Evolutionary conservation across 129 eudicot species (phyloP).

Genomic region (Deinandra increscens): DNA sequence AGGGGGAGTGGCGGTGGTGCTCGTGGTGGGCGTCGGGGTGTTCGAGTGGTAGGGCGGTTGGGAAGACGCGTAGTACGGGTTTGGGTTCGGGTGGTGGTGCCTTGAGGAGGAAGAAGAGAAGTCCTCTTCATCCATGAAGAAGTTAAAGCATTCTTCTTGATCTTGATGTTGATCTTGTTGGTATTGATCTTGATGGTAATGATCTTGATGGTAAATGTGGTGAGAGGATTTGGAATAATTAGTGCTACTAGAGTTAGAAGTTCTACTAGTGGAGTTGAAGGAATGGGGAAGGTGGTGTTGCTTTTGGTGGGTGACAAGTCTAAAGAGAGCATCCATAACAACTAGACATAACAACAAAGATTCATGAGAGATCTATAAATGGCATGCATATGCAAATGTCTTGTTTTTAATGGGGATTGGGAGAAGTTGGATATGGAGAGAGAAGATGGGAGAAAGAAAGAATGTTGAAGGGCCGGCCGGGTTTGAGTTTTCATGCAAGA

Average conservation of each 20-base stretch:
- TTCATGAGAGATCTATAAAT: constrained; percentile 27
- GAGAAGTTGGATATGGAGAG: constrained; percentile 30
- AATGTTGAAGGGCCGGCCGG: constrained; percentile 37
- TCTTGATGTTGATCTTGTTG: constrained; percentile 35
- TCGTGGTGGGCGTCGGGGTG: constrained; percentile 40
- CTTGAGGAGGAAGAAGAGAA: constrained; percentile 64
- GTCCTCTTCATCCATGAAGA: constrained; percentile 92
- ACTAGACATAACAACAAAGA: constrained; percentile 41
- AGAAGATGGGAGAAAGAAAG: constrained; percentile 13
- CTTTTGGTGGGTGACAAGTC: constrained; percentile 75
- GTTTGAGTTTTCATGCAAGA: constrained; percentile 30
- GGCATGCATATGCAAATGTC: constrained; percentile 20
- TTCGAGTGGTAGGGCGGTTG: constrained; percentile 33
- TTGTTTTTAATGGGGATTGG: constrained; percentile 28
- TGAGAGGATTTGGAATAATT: constrained; percentile 74
- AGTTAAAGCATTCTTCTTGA: constrained; percentile 96
- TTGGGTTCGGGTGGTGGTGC: constrained; percentile 44
- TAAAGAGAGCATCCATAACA: constrained; percentile 88
- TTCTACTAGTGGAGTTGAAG: constrained; percentile 62
- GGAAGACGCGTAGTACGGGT: constrained; percentile 34
- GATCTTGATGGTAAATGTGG: constrained; percentile 21
- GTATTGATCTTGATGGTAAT: constrained; percentile 33
- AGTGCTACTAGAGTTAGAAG: constrained; percentile 66
- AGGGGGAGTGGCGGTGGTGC: constrained; percentile 34
- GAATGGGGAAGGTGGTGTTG: constrained; percentile 52